Evolutionary conservation across 805 yeast genomes (phyloP).

Genomic region (Torulaspora franciscae): DNA sequence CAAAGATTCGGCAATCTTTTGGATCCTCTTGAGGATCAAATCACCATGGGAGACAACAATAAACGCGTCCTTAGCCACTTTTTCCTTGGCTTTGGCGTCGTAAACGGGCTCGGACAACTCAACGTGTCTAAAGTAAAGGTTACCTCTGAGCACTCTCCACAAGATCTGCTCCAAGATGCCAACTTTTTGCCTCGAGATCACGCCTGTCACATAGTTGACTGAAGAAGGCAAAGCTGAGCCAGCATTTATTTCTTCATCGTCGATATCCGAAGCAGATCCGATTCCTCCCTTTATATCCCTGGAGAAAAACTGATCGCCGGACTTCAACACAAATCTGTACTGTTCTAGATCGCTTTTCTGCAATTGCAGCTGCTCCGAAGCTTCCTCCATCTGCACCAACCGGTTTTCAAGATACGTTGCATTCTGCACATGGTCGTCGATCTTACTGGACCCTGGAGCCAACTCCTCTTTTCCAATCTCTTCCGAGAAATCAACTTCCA

Average conservation of each 20-base stretch:
- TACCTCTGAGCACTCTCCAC: conserved; percentile 74
- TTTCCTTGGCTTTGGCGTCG: conserved; percentile 48
- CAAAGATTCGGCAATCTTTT: conserved; percentile 62
- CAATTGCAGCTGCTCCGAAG: conserved; percentile 55
- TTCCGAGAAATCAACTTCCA: conserved; percentile 35
- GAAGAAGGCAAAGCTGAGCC: conserved; percentile 19
- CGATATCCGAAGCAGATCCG: conserved; percentile 17
- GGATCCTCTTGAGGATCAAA: conserved; percentile 52
- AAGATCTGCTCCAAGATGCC: conserved; percentile 59
- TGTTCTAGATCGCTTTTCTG: conserved; percentile 58
- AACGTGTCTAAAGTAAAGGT: conserved; percentile 54
- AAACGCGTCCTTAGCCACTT: conserved; percentile 54
- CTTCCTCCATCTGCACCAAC: conserved; percentile 62
- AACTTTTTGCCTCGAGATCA: conserved; percentile 56
- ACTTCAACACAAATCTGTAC: conserved; percentile 48
- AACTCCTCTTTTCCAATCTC: conserved; percentile 32
- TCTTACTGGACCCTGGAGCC: conserved; percentile 48
- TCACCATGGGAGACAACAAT: conserved; percentile 69
- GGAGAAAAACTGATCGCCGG: conserved; percentile 47
- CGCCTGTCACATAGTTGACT: conserved; percentile 58
- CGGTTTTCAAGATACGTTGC: conserved; percentile 69
- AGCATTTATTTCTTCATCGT: conserved; percentile 16
- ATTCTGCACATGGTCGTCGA: conserved; percentile 65
- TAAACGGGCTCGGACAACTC: conserved; percentile 54
- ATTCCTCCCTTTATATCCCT: conserved; percentile 25